Evolutionary conservation across 2,329 filamentous ascomycete species (phyloP).

Genomic region (Arthrinium phaeospermum): DNA sequence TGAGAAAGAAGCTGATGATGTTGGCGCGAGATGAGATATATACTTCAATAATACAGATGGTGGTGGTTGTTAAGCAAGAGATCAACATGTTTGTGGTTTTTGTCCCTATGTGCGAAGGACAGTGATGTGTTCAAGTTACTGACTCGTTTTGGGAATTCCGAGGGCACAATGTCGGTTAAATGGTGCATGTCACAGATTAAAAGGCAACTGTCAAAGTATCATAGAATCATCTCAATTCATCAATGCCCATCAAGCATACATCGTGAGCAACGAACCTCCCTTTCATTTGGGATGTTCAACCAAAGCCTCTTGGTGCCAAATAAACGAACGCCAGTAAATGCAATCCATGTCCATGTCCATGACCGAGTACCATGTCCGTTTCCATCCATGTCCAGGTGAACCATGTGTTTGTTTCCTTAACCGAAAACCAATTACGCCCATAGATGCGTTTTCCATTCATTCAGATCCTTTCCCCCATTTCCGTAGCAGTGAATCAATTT

Average conservation of each 20-base stretch:
- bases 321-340: slow-evolving; percentile 12
- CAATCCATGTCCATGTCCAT: neutral
- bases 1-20: neutral
- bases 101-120: neutral
- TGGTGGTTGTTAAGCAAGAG: neutral
- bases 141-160: neutral
- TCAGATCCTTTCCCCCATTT: neutral
- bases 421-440: neutral
- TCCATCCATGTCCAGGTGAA: neutral
- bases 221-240: neutral
- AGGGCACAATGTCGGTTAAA: too few species aligned
- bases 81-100: neutral
- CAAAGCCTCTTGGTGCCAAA: neutral
- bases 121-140: neutral
- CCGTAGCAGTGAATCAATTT: neutral
- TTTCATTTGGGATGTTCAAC: neutral
- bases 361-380: neutral
- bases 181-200: neutral
- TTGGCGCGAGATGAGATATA: neutral
- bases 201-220: neutral
- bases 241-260: neutral
- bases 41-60: slow-evolving; percentile 11
- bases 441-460: neutral
- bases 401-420: neutral
- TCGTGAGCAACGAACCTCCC: neutral